A percentile compares a stretch with the other conserved stretches of the same genome.
phyloP scores from a whole-genome alignment of 352 stramenopile genomes.

The Phytophthora ohioensis region DNA sequence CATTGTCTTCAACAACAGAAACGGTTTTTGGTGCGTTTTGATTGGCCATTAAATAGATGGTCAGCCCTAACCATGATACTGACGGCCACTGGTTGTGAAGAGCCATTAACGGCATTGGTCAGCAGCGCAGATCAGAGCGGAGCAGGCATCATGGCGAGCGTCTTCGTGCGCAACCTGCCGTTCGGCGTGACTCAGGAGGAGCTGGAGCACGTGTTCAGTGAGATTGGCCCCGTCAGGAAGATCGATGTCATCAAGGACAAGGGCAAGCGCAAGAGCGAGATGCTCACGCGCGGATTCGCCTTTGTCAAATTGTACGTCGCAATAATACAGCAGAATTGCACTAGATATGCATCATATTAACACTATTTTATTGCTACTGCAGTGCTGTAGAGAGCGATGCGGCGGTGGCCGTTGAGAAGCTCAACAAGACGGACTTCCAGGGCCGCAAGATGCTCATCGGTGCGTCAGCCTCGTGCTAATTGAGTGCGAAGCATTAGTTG shows the following conservation, averaged over 20 bases:
- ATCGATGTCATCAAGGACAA: conserved; percentile 92
- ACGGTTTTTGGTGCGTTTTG: too few species aligned
- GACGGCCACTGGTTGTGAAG: conserved; percentile 30
- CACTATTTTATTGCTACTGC: conserved; percentile 10
- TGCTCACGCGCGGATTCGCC: conserved; percentile 84
- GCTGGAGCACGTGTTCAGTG: conserved; percentile 85
- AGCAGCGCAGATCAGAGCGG: conserved; percentile 14
- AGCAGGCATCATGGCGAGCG: conserved; percentile 50
- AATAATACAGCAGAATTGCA: not conserved
- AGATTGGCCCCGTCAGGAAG: conserved; percentile 86
- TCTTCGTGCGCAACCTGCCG: conserved; percentile 90
- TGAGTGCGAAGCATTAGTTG: not conserved
- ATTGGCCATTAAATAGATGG: too few species aligned
- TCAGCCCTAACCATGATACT: not conserved
- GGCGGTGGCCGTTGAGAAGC: conserved; percentile 71
- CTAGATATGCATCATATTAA: not conserved
- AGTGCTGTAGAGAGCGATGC: conserved; percentile 83
- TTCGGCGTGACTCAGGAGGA: conserved; percentile 88
- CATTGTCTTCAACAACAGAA: too few species aligned
- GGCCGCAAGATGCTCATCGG: conserved; percentile 85
- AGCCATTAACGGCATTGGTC: conserved; percentile 32
- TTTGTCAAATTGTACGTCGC: conserved; percentile 87
- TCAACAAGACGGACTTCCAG: conserved; percentile 80
- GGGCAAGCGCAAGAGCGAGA: conserved; percentile 83
- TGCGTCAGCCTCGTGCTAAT: conserved; percentile 29